Evolutionary conservation across 129 eudicot genomes (phyloP), one percentile per base, ranked within the genome.

Genomic region (Artemisia tridentata): DNA sequence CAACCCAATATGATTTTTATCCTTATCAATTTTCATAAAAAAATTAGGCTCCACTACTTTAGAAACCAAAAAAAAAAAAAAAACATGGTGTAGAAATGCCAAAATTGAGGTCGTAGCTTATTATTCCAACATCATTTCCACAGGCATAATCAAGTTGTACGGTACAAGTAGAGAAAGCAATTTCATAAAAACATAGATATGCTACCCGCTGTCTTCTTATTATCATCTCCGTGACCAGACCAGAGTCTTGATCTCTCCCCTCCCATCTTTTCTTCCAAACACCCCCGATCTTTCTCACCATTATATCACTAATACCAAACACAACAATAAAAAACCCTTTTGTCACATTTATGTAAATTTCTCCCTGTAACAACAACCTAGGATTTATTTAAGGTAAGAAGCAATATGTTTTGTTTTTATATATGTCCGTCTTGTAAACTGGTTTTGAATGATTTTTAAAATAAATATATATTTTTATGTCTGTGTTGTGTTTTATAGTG

Each of bases 141-240:
- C 12, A 47, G 7, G 57, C 75, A 12, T 15, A 10, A 10, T 5
- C n/a, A 38, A 51, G 10, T 76, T 76, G 80, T 76, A 76, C 65
- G 0, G 70, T 69, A 76, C 75, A 76, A 48, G 8, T 10, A 2
- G 13, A n/a, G 1, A 41, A 9, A 68, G 80, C 69, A 60, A 1
- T 27, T 27, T 27, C 5, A 27, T 27, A 27, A 27, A 27, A 21
- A 54, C 7, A 21, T 43, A 17, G 49, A 64, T 76, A 61, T 60
- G 20, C 74, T 53, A 68, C 62, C 52, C 75, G 80, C 80, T 76
- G 80, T 63, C 80, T 51, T 27, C 38, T 43, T 27, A 68, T 64
- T 34, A 12, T 58, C 38, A 68, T 68, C 75, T 61, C 49, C 60
- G 43, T 34, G 43, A 34, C 43, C 43, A 34, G 45, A 50, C 80